Evolutionary conservation across 164 flowering plant species (phyloP).

Genomic region (Liquidambar formosana): DNA sequence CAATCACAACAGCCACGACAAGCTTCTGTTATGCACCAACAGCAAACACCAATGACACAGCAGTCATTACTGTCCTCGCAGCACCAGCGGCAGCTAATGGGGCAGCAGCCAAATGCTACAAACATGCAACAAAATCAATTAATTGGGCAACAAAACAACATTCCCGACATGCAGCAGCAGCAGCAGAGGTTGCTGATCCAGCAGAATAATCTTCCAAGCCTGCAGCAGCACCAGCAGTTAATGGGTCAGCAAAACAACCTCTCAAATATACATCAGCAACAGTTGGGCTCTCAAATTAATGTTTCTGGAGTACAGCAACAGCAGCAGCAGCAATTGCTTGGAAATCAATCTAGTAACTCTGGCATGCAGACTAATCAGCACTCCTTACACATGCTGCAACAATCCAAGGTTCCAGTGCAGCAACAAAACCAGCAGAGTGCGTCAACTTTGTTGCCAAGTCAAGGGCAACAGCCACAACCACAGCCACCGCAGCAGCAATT

Average conservation of each 20-base stretch:
- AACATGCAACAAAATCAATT: slow-evolving; percentile 63
- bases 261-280: slow-evolving; percentile 67
- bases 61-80: slow-evolving; percentile 46
- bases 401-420: slow-evolving; percentile 54
- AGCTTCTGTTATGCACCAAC: slow-evolving; percentile 54
- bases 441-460: slow-evolving; percentile 46
- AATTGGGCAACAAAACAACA: slow-evolving; percentile 56
- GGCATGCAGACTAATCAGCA: slow-evolving; percentile 69
- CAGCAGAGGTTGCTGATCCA: slow-evolving; percentile 47
- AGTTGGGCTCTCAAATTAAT: slow-evolving; percentile 56
- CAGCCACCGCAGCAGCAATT: slow-evolving; percentile 60
- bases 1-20: slow-evolving; percentile 64
- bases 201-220: slow-evolving; percentile 44
- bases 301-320: slow-evolving; percentile 62
- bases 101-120: slow-evolving; percentile 51
- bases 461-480: slow-evolving; percentile 64
- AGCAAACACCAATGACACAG: slow-evolving; percentile 57
- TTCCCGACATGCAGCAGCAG: slow-evolving; percentile 64
- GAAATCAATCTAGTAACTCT: slow-evolving; percentile 56
- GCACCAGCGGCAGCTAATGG: slow-evolving; percentile 54
- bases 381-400: slow-evolving; percentile 54
- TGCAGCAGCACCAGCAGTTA: slow-evolving; percentile 52
- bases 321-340: slow-evolving; percentile 55
- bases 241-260: slow-evolving; percentile 54
- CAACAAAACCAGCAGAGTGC: slow-evolving; percentile 50